These are phyloP conservation scores for Curvularia lunata DNA, from an alignment of 2,329 filamentous ascomycete genomes.

Conservation along the genomic window DNA sequence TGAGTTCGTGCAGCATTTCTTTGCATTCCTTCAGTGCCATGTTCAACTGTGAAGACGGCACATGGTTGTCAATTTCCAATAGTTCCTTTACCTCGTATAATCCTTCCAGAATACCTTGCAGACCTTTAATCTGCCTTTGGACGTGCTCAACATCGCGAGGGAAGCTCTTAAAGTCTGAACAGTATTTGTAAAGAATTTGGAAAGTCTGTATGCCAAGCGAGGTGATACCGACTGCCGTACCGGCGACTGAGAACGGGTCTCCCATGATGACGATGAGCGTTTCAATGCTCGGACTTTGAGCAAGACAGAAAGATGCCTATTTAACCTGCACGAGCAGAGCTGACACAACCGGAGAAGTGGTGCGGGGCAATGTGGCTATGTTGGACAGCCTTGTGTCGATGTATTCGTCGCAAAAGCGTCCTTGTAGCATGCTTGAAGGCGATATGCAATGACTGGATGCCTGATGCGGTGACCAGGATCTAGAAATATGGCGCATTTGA, in stretches of 20 bases:
- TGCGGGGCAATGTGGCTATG: neutral
- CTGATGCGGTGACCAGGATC: too few species aligned
- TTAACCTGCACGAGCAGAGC: neutral
- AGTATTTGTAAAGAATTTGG: constrained; percentile 20
- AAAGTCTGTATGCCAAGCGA: constrained; percentile 20
- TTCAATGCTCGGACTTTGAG: neutral
- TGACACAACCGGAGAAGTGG: neutral
- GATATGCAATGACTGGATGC: neutral
- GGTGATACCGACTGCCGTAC: constrained; percentile 15
- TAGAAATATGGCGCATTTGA: neutral
- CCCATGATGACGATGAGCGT: neutral
- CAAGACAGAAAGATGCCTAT: neutral
- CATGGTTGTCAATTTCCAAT: constrained; percentile 14
- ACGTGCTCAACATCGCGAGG: constrained; percentile 13
- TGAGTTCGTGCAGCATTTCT: neutral
- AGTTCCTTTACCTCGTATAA: constrained; percentile 10
- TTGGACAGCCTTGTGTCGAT: neutral
- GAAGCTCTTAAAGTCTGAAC: constrained; percentile 10
- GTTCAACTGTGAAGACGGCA: constrained; percentile 10
- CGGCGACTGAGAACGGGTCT: neutral
- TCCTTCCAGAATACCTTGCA: constrained; percentile 13
- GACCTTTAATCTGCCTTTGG: constrained; percentile 6
- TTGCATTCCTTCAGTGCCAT: constrained; percentile 7
- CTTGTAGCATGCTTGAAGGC: too few species aligned
- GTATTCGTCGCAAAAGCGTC: neutral